Base-by-base conservation (phyloP, 1,284 basidiomycete species). In the Trametes pubescens region DNA sequence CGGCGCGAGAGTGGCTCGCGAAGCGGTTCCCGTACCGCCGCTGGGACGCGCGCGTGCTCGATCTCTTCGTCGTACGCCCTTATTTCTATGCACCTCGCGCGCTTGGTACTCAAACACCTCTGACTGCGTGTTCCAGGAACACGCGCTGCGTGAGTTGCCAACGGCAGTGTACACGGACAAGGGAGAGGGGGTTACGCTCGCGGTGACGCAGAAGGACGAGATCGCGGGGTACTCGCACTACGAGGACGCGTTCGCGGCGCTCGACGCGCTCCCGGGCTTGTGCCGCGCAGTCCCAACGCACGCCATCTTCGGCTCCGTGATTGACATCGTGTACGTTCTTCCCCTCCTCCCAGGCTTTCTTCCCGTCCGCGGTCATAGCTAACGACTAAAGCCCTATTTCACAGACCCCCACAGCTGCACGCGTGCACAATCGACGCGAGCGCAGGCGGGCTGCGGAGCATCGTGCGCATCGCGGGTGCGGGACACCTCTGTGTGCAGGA, bases 401-500 rank as follows among this genome's bases (percentile, higher is more conserved):
- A 38, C 18, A 43, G 62, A 2, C 22, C 55, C 4, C 22, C 29
- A 9, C 46, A 59, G 44, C 44, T 47, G 21, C 57, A 59, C 13
- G 24, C 29, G 11, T 32, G n/a, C 13, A 55, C 59, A 2, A 16
- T 40, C 26, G 53, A 60, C 44, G 48, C 38, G 21, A 51, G 13
- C 13, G 44, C 21, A 29, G 65, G 65, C 2, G 21, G 65, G 37
- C 40, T 66, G 65, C 18, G 44, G 26, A 61, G 58, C 26, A 35
- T 64, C 26, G 49, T 34, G 16, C 44, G 44, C 9, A 40, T 67
- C 13, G 44, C 43, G 14, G 51, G 38, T 2, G 49, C 65, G 14
- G 65, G 65, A 10, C 65, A 67, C 44, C 53, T 67, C 11, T 57
- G 59, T 29, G 59, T 62, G 34, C 64, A 65, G 37, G 64, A 65